Evolutionary conservation across 1,284 basidiomycete genomes (phyloP).

Genomic region (Inonotus hispidus): DNA sequence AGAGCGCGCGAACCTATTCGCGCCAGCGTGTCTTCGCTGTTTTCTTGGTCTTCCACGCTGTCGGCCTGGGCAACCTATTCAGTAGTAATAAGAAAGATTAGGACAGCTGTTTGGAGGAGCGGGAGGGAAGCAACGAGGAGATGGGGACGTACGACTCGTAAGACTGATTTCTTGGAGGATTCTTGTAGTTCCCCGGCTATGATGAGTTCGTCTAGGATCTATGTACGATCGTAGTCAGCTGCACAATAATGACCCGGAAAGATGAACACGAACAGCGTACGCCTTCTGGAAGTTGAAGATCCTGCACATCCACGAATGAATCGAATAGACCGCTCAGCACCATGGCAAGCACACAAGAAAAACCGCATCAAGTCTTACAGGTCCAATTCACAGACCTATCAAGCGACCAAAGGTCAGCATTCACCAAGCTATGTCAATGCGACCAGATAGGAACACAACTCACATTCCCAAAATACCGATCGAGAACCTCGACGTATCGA

Average conservation of each 20-base stretch:
- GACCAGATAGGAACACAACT: conserved; percentile 27
- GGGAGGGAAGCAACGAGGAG: too few species aligned
- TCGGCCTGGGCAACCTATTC: conserved; percentile 77
- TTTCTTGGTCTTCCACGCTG: conserved; percentile 75
- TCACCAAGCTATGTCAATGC: background rate
- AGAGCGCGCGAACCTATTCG: conserved; percentile 54
- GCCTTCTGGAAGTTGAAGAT: conserved; percentile 99
- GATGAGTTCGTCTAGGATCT: conserved; percentile 97
- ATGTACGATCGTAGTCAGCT: conserved; percentile 19
- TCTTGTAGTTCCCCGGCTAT: conserved; percentile 98
- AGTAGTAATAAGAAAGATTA: too few species aligned
- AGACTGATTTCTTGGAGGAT: conserved; percentile 96
- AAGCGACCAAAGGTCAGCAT: conserved; percentile 1
- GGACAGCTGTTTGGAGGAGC: too few species aligned
- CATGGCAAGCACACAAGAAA: conserved; percentile 1
- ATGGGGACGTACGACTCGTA: conserved; percentile 72
- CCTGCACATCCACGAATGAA: conserved; percentile 34
- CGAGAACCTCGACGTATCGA: conserved; percentile 97
- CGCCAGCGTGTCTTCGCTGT: conserved; percentile 70
- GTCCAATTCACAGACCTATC: conserved; percentile 91
- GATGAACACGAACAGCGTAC: conserved; percentile 63
- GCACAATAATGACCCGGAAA: background rate
- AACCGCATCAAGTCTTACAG: conserved; percentile 47
- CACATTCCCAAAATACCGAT: conserved; percentile 98
- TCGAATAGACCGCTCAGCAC: background rate